Base-by-base conservation (phyloP, 345 rosid species). In the Eucalyptus caleyi region DNA sequence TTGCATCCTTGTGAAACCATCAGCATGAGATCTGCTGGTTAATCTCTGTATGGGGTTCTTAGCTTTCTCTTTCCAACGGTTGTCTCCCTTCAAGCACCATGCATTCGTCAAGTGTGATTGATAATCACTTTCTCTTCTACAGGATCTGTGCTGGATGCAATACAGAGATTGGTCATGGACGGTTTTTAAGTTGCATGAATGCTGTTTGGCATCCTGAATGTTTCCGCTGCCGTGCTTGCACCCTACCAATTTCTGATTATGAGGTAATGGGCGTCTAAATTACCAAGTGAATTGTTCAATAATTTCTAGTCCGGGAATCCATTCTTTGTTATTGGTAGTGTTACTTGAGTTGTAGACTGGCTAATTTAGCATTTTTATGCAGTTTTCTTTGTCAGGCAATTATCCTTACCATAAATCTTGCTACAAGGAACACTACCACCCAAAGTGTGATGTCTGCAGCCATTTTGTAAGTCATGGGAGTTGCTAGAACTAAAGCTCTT, bases 121-220 rank as follows among this genome's bases (percentile, higher is more conserved):
- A 51, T 50, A 49, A 85, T 37, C 60, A 27, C 56, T 54, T 47
- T 8, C 51, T 32, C 45, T 87, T 93, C 56, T 87, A 59, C 93
- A 98, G 99, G 95, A 93, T 96, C 37, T 98, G 99, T 92, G 98
- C 97, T 89, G 99, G 99, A 87, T 98, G 99, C 95, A 92, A 94
- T 80, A 91, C 91, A 88, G 99, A 96, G 92, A 98, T 98, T 90
- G 99, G 99, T 87, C 97, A 93, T 87, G 99, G 99, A 82, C 93
- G 97, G 89, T 97, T 89, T 90, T 91, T 97, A 86, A 98, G 95
- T 92, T 98, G 99, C 93, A 94, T 97, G 88, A 94, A 93, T 89
- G 92, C 95, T 89, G 92, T 94, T 89, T 97, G 99, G 99, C 99
- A 98, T 94, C 99, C 99, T 60, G 95, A 95, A 93, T 98, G 99